phyloP scores from a whole-genome alignment of 768 basidiomycete species.

The Suillus decipiens region DNA sequence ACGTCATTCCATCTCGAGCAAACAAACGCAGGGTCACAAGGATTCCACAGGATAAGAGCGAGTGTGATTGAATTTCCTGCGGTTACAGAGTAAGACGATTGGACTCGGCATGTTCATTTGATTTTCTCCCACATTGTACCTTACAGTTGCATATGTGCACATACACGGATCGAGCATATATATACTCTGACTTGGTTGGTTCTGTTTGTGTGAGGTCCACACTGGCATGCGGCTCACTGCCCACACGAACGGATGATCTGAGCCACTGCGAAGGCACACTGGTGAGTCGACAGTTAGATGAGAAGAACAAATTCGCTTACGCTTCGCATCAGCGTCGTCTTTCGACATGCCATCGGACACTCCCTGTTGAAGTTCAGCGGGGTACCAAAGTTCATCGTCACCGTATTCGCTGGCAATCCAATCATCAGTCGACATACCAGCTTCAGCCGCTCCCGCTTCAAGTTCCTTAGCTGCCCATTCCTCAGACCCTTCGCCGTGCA shows the following conservation, averaged over 20 bases:
- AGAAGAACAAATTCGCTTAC: not conserved
- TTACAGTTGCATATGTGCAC: not conserved
- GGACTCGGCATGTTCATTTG: not conserved
- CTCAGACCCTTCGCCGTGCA: not conserved
- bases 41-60: slow-evolving; percentile 24
- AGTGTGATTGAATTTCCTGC: slow-evolving; percentile 19
- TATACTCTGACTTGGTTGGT: not conserved
- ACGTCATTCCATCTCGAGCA: slow-evolving; percentile 3
- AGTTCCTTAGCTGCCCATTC: not conserved
- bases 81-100: too few relatives aligned
- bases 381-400: not conserved
- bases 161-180: not conserved
- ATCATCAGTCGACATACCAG: not conserved
- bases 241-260: not conserved
- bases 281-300: not conserved
- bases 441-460: not conserved
- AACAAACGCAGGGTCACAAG: not conserved
- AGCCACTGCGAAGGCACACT: not conserved
- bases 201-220: too few relatives aligned
- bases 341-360: not conserved
- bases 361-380: not conserved
- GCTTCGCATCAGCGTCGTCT: slow-evolving; percentile 1
- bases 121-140: not conserved
- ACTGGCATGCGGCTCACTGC: not conserved
- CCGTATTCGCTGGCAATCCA: not conserved